These are phyloP conservation scores for Plenodomus biglobosus DNA, from an alignment of 2,329 filamentous ascomycete genomes.

Conservation along the genomic window DNA sequence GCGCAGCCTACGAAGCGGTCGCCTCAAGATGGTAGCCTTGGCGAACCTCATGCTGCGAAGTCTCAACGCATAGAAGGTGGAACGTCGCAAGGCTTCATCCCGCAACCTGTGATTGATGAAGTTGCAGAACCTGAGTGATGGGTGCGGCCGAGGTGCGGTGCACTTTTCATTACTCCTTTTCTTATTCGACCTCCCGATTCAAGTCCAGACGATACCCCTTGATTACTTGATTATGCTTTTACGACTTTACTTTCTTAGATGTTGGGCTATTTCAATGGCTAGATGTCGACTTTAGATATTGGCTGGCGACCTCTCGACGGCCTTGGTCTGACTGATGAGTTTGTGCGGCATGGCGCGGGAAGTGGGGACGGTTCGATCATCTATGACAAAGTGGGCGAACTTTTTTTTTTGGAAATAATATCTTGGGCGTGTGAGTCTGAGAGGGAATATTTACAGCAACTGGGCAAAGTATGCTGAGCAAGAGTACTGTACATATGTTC, in stretches of 20 bases:
- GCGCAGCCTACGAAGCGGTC: conserved; percentile 21
- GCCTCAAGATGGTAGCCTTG: conserved; percentile 20
- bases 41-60: conserved; percentile 41
- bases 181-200: not conserved
- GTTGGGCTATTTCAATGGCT: not conserved
- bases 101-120: conserved; percentile 51
- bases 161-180: conserved; percentile 3
- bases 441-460: no score
- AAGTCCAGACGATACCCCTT: not conserved
- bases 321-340: no score
- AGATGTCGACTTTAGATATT: not conserved
- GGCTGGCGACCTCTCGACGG: no score
- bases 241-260: not conserved
- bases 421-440: no score
- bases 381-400: no score
- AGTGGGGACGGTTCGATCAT: no score
- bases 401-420: no score
- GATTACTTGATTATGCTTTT: not conserved
- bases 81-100: conserved; percentile 43
- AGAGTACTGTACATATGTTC: no score
- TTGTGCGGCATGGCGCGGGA: no score
- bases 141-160: conserved; percentile 2
- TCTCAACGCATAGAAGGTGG: conserved; percentile 37
- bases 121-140: conserved; percentile 39
- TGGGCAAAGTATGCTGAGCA: no score